phyloP scores from a whole-genome alignment of 495 filamentous ascomycete species.

The Penicillium malachiteum region DNA sequence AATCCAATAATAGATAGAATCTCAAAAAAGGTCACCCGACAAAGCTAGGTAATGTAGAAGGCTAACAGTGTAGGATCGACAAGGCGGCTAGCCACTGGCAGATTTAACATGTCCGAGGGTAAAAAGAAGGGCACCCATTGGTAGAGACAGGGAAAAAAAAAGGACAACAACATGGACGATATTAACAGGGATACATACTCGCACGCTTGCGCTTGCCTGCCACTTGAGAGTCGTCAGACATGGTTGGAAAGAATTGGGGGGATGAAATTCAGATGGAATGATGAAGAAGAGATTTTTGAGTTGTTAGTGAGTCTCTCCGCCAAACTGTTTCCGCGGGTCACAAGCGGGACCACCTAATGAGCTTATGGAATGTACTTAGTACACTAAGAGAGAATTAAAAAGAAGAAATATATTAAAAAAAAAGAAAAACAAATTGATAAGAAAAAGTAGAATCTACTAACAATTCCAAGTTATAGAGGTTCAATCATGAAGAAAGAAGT shows the following conservation, averaged over 20 bases:
- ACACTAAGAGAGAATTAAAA: not conserved
- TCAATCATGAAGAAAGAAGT: too few relatives aligned
- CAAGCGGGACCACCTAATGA: constrained; percentile 17
- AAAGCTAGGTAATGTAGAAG: too few relatives aligned
- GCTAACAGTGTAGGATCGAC: too few relatives aligned
- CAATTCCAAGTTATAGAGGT: too few relatives aligned
- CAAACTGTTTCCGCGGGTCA: constrained; percentile 21
- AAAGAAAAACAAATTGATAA: not conserved
- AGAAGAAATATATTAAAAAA: not conserved
- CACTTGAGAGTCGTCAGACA: constrained; percentile 42
- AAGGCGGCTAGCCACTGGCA: too few relatives aligned
- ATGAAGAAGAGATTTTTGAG: constrained; percentile 26
- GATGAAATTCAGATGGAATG: constrained; percentile 3
- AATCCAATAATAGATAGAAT: not conserved
- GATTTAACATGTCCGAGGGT: too few relatives aligned
- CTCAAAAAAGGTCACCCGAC: too few relatives aligned
- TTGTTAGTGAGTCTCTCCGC: constrained; percentile 5
- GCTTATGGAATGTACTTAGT: not conserved
- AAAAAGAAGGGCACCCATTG: too few relatives aligned
- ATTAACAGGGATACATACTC: constrained; percentile 34
- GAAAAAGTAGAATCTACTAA: not conserved
- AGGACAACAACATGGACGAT: not conserved
- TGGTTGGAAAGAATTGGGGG: constrained; percentile 14
- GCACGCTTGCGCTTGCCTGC: constrained; percentile 51
- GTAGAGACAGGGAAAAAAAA: not conserved